These are phyloP conservation scores for Paramecium tetraurelia DNA, from an alignment of 73 alveolate genomes.

Conservation along the genomic window DNA sequence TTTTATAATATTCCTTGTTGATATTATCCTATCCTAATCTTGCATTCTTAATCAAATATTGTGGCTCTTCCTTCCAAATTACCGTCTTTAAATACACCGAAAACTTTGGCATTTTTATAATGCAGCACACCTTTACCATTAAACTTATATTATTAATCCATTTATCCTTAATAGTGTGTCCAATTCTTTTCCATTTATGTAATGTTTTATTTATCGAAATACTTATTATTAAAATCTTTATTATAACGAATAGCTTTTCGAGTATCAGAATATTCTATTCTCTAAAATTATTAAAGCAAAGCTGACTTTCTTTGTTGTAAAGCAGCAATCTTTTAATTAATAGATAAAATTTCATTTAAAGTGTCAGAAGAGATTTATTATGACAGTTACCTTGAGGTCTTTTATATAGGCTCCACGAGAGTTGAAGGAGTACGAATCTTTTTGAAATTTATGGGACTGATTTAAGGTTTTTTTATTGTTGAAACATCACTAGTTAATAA, in stretches of 20 bases:
- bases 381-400: neutral
- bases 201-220: neutral
- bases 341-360: neutral
- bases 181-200: conserved; percentile 1
- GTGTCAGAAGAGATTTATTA: neutral
- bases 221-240: neutral
- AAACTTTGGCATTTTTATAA: neutral
- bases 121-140: neutral
- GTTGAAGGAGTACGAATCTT: conserved; percentile 6
- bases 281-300: neutral
- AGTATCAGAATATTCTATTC: neutral
- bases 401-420: neutral
- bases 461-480: neutral
- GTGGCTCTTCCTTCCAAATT: conserved; percentile 1
- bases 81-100: neutral
- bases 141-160: neutral
- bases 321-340: neutral
- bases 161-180: conserved; percentile 5
- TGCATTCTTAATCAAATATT: neutral
- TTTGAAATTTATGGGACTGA: neutral
- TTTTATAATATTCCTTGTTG: neutral
- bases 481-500: neutral
- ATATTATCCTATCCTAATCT: neutral
- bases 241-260: neutral
- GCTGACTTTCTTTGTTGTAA: neutral